Evolutionary conservation across 768 basidiomycete genomes (phyloP).

Genomic region (Xerocomellus intermedius): DNA sequence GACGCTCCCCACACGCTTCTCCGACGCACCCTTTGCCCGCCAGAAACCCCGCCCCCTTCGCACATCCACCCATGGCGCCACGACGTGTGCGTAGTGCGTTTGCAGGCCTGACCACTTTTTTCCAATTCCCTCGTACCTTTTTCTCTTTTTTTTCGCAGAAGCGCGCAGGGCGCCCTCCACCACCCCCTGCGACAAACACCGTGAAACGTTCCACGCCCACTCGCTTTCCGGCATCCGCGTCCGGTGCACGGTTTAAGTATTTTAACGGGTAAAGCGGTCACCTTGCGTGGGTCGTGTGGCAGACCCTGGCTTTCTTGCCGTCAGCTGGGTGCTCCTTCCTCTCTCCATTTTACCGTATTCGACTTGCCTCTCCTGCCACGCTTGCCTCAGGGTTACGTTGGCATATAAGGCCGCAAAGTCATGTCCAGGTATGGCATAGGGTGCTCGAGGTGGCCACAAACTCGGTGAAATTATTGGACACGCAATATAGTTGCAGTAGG

Average conservation of each 20-base stretch:
- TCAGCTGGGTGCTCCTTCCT: constrained; percentile 3
- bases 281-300: constrained; percentile 17
- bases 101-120: constrained; percentile 9
- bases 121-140: constrained; percentile 1
- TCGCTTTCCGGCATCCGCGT: not conserved
- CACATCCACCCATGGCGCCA: not conserved
- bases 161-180: not conserved
- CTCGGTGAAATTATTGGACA: constrained; percentile 4
- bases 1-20: constrained; percentile 23
- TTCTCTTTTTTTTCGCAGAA: not conserved
- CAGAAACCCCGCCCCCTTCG: constrained; percentile 1
- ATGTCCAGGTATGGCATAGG: constrained; percentile 11
- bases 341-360: constrained; percentile 13
- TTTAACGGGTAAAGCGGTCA: constrained; percentile 3
- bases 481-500: not conserved
- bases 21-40: constrained; percentile 24
- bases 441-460: constrained; percentile 5
- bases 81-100: not conserved
- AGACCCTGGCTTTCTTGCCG: constrained; percentile 10
- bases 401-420: constrained; percentile 16
- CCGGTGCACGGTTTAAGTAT: not conserved
- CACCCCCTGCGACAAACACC: not conserved
- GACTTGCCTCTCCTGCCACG: constrained; percentile 5
- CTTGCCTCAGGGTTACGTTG: constrained; percentile 3
- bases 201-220: not conserved